Conservation (phyloP, 192 early-diverging fungal genomes). For the Coemansia sp. region DNA sequence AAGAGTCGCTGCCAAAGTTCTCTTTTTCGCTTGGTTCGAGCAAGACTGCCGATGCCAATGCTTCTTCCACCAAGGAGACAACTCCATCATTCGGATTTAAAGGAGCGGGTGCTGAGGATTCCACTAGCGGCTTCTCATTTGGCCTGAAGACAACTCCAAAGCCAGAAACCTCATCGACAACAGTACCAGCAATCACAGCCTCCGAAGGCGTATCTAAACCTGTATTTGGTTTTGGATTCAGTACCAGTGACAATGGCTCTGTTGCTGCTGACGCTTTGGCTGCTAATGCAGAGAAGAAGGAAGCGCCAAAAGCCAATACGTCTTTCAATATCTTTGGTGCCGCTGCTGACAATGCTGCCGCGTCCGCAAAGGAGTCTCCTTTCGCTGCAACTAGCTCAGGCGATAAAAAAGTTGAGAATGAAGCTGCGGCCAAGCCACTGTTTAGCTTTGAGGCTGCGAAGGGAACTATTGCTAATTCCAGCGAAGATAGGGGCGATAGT, state of each 20-base stretch:
- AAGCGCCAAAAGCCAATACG: not conserved
- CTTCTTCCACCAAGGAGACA: not conserved
- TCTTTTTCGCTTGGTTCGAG: slow-evolving; percentile 21
- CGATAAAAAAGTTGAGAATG: not conserved
- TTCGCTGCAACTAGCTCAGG: not conserved
- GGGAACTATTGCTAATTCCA: slow-evolving; percentile 10
- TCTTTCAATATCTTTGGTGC: slow-evolving; percentile 2
- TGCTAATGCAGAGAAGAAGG: not conserved
- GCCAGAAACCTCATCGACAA: not conserved
- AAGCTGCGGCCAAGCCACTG: slow-evolving; percentile 16
- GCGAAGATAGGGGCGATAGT: not conserved
- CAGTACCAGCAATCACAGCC: not conserved
- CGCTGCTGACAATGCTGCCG: not conserved
- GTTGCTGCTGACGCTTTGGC: not conserved
- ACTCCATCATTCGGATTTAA: slow-evolving; percentile 1
- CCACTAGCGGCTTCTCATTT: slow-evolving; percentile 2
- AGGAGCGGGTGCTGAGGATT: not conserved
- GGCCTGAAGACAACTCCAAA: not conserved
- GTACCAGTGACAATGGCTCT: not conserved
- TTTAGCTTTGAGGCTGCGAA: slow-evolving; percentile 29
- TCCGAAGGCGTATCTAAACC: slow-evolving; percentile 15
- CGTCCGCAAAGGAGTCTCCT: not conserved
- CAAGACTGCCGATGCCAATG: not conserved
- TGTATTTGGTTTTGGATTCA: slow-evolving; percentile 19
- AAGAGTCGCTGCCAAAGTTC: slow-evolving; percentile 2